A percentile compares a stretch with the other conserved stretches of the same genome.
These are phyloP conservation scores for Zygosaccharomyces siamensis DNA, from an alignment of 805 yeast species.

Conservation along the genomic window DNA sequence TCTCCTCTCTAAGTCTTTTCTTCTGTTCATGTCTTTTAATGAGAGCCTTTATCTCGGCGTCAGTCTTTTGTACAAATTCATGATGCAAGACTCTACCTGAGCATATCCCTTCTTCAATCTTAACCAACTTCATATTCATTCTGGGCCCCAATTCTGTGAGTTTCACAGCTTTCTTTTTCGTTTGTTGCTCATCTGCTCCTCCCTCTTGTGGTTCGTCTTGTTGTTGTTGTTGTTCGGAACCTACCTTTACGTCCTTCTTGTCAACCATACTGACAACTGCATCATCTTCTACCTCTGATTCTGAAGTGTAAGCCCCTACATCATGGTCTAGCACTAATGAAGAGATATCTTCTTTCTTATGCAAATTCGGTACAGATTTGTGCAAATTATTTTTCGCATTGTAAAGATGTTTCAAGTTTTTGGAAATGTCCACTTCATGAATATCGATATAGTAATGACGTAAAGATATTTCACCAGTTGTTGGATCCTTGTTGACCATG, in stretches of 20 bases:
- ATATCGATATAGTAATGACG: slow-evolving; percentile 90
- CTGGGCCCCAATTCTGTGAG: slow-evolving; percentile 93
- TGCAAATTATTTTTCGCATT: slow-evolving; percentile 55
- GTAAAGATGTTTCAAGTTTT: slow-evolving; percentile 66
- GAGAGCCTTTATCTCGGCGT: slow-evolving; percentile 52
- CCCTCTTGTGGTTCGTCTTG: slow-evolving; percentile 23
- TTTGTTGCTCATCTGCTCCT: slow-evolving; percentile 15
- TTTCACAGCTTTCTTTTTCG: slow-evolving; percentile 77
- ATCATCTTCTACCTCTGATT: slow-evolving; percentile 92
- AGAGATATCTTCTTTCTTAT: slow-evolving; percentile 65
- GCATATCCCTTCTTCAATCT: slow-evolving; percentile 91
- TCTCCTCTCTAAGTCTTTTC: slow-evolving; percentile 57
- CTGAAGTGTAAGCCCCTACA: slow-evolving; percentile 73
- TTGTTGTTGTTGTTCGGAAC: slow-evolving; percentile 15
- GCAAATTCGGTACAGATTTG: slow-evolving; percentile 66
- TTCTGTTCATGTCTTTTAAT: slow-evolving; percentile 64
- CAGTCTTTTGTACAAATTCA: slow-evolving; percentile 58
- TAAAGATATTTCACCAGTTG: slow-evolving; percentile 69
- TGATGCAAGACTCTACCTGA: slow-evolving; percentile 86
- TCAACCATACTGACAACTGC: slow-evolving; percentile 59
- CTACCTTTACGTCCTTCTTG: slow-evolving; percentile 26
- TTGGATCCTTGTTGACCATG: slow-evolving; percentile 67
- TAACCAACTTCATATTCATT: slow-evolving; percentile 64
- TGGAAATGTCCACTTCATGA: slow-evolving; percentile 71
- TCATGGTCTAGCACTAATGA: slow-evolving; percentile 81